Conservation (phyloP, 2,329 filamentous ascomycete species). For the Dryadomyces quercus-mongolicae region DNA sequence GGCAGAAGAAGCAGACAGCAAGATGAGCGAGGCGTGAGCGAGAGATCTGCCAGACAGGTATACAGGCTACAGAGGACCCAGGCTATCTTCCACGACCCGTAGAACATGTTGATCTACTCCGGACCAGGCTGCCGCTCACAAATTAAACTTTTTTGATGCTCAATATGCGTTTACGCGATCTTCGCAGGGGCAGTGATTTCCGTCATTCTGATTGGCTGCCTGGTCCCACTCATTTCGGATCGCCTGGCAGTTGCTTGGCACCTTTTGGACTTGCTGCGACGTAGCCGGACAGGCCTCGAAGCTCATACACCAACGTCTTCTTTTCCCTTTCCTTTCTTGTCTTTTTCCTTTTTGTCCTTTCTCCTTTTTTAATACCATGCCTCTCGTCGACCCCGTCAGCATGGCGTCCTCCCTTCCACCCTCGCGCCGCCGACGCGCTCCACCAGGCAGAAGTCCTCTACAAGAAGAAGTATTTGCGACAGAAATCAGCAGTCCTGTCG, state of each 20-base stretch:
- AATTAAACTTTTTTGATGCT: not conserved
- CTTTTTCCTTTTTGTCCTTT: not conserved
- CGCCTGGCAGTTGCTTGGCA: not conserved
- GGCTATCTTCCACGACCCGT: not conserved
- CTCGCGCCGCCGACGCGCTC: constrained; percentile 10
- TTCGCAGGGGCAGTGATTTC: too few relatives aligned
- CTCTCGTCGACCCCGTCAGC: constrained; percentile 20
- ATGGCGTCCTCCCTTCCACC: constrained; percentile 14
- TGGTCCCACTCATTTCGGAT: not conserved
- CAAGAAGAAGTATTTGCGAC: not conserved
- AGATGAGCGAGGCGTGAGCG: constrained; percentile 5
- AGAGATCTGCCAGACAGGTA: too few relatives aligned
- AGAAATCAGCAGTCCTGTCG: not conserved
- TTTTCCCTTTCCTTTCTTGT: not conserved
- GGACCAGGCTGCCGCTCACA: too few relatives aligned
- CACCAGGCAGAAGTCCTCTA: not conserved
- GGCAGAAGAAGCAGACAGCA: constrained; percentile 4
- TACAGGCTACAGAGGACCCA: too few relatives aligned
- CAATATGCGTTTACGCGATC: not conserved
- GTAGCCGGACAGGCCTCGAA: not conserved
- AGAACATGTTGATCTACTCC: too few relatives aligned
- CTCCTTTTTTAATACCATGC: constrained; percentile 11
- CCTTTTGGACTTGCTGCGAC: not conserved
- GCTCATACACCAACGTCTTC: not conserved
- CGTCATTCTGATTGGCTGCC: not conserved